Evolutionary conservation across 768 basidiomycete species (phyloP).

Genomic region (Royoungia palumana): DNA sequence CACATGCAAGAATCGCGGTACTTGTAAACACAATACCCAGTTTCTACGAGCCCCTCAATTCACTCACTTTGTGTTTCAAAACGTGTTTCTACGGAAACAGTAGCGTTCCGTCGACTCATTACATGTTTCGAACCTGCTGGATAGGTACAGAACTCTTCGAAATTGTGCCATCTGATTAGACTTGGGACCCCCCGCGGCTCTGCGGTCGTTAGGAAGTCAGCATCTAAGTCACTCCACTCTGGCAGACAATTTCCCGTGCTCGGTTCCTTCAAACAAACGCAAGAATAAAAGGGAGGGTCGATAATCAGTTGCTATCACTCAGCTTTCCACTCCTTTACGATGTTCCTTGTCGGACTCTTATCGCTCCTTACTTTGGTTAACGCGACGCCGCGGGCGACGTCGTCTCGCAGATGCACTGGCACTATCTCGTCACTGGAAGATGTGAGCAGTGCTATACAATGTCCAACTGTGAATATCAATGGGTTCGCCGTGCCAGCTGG

Average conservation of each 20-base stretch:
- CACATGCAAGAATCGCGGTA: too few species aligned
- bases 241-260: neutral
- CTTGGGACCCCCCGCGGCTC: too few species aligned
- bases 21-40: too few species aligned
- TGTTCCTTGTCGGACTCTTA: constrained; percentile 10
- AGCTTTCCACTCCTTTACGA: neutral
- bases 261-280: neutral
- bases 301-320: neutral
- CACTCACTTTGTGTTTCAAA: too few species aligned
- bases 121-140: too few species aligned
- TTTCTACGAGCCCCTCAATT: too few species aligned
- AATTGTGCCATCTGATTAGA: too few species aligned
- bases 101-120: too few species aligned
- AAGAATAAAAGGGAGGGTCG: constrained; percentile 2
- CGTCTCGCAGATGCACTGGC: constrained; percentile 39
- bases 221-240: too few species aligned
- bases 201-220: too few species aligned
- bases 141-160: too few species aligned
- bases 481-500: constrained; percentile 56
- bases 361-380: constrained; percentile 15
- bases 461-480: constrained; percentile 56
- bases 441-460: constrained; percentile 48
- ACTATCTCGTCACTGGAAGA: constrained; percentile 53
- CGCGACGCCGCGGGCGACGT: constrained; percentile 14
- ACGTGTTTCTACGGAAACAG: too few species aligned